Evolutionary conservation across 2,329 filamentous ascomycete genomes (phyloP), one percentile per base, ranked within the genome.

Genomic region (Incumbomyces lentus): DNA sequence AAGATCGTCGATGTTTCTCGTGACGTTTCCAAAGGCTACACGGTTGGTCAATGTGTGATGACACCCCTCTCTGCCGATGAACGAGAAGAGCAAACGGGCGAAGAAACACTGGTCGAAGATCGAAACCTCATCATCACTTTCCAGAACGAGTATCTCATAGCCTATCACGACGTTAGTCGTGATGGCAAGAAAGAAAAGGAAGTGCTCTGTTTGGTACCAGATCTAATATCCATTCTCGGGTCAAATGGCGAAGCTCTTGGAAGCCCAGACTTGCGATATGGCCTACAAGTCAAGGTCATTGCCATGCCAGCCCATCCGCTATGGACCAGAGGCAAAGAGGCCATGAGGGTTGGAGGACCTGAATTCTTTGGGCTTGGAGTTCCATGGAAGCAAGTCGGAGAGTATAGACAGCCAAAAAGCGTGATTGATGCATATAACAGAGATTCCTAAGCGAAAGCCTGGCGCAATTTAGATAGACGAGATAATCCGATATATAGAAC

Each of bases 201-300:
- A 2, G 46, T 58, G 26, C 51, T 49, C 48, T 64, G 52, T 49
- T 60, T 59, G 1, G 61, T 63, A 2, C 62, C 62, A 2, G 65
- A 59, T 32, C 42, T 59, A 34, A 58, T 59, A 31, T 55, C 49
- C 3, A 51, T 55, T 16, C 39, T 55, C 2, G 50, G 51, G 14
- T 41, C 41, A 17, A 49, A 55, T 29, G 55, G 55, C 16, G 52
- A 55, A 35, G 49, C 55, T 11, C 35, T 55, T 6, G 52, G 53
- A 7, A 47, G 48, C 12, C 47, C 50, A 40, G 47, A 55, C 35
- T 26, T 74, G 26, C 64, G 72, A 8, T 77, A 75, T 45, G 74
- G 74, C 0, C 52, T 76, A 2, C 61, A 66, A 3, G 73, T 76
- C 0, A 69, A 59, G 29, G 72, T 76, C 1, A 69, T 76, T 48